phyloP scores from a whole-genome alignment of 2,329 filamentous ascomycete genomes.

The Dendrostoma leiphaemia region DNA sequence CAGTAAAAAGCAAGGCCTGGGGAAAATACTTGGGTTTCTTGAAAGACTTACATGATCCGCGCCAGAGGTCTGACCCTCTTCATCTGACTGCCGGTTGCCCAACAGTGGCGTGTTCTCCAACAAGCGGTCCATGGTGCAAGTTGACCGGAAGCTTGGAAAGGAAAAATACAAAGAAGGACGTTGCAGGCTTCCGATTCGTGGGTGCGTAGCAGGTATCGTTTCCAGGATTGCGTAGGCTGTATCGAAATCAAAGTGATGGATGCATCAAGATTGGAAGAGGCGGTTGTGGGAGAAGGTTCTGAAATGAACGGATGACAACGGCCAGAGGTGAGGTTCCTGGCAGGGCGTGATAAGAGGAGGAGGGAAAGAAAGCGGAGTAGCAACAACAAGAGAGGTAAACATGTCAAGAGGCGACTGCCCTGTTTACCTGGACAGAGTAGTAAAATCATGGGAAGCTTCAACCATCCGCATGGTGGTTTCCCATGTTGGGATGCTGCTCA shows the following conservation, averaged over 20 bases:
- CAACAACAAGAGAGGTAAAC: not conserved
- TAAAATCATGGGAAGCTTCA: not conserved
- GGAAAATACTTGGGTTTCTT: not conserved
- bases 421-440: not conserved
- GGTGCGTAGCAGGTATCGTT: not conserved
- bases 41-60: constrained; percentile 29
- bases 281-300: not conserved
- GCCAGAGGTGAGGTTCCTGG: not conserved
- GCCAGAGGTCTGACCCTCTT: constrained; percentile 12
- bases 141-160: constrained; percentile 8
- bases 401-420: not conserved
- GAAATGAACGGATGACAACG: not conserved
- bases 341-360: too few relatives aligned
- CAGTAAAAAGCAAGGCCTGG: constrained; percentile 4
- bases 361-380: not conserved
- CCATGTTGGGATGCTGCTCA: too few relatives aligned
- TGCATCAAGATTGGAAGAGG: not conserved
- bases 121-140: constrained; percentile 18
- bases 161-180: constrained; percentile 10
- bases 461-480: not conserved
- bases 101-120: constrained; percentile 22
- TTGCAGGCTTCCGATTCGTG: not conserved
- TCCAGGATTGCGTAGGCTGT: constrained; percentile 12
- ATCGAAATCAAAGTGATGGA: constrained; percentile 12
- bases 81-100: constrained; percentile 9